These are phyloP conservation scores for Paraphoma chrysanthemicola DNA, from an alignment of 2,329 filamentous ascomycete genomes.

Conservation along the genomic window DNA sequence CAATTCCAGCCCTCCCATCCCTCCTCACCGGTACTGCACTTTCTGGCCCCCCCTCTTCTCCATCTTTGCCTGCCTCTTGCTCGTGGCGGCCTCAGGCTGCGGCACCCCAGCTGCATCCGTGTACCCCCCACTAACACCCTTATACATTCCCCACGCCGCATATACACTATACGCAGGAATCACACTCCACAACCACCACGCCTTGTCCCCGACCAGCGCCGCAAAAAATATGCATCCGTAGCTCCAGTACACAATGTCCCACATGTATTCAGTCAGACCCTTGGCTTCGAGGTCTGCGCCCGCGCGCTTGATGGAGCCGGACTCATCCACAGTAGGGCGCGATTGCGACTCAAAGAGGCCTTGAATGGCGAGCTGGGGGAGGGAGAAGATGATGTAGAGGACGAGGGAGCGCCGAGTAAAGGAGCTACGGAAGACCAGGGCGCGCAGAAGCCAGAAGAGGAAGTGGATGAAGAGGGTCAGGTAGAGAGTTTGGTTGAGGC, in stretches of 20 bases:
- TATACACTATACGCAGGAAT: constrained; percentile 57
- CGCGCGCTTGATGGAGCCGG: constrained; percentile 69
- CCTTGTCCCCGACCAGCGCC: constrained; percentile 80
- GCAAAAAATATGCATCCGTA: constrained; percentile 79
- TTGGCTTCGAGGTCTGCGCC: constrained; percentile 89
- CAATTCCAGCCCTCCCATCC: not conserved
- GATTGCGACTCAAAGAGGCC: constrained; percentile 85
- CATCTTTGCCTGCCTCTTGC: constrained; percentile 60
- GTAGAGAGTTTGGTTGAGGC: constrained; percentile 82
- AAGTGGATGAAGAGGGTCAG: constrained; percentile 75
- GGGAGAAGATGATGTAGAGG: constrained; percentile 74
- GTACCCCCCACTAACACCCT: constrained; percentile 51
- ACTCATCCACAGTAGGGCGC: constrained; percentile 74
- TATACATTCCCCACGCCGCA: constrained; percentile 55
- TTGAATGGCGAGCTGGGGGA: constrained; percentile 79
- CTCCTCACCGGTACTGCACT: constrained; percentile 53
- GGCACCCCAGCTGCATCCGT: constrained; percentile 50
- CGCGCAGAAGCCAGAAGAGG: constrained; percentile 76
- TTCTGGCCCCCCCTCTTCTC: constrained; percentile 60
- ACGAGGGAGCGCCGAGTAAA: constrained; percentile 61
- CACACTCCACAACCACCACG: constrained; percentile 67
- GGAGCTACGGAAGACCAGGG: constrained; percentile 67
- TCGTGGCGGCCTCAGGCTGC: constrained; percentile 40
- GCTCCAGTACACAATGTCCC: constrained; percentile 94
- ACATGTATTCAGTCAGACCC: constrained; percentile 97